Evolutionary conservation across 164 flowering plant genomes (phyloP), one percentile per base, ranked within the genome.

Genomic region (Vitis amurensis): DNA sequence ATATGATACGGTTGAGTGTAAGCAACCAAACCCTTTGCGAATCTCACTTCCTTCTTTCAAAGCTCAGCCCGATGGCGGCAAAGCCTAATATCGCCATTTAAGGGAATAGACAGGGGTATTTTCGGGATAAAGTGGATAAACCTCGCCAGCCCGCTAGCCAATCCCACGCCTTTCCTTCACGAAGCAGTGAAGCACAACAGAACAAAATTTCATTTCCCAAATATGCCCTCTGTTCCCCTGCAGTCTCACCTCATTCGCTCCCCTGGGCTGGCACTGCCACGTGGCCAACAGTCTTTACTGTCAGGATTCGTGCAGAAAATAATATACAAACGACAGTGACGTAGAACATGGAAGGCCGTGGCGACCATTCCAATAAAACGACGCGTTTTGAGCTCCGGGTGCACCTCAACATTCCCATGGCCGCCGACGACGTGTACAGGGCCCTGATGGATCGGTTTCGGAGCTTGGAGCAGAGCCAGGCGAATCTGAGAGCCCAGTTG

Each of bases 401-500:
- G 47, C 14, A 12, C 44, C 49, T 8, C 62, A 15, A 69, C 27
- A 23, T 23, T 23, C 27, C 27, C 27, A 23, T 66, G 72, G 74
- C 50, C 63, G 72, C 27, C 59, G 71, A 65, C 55, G 69, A 63
- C 29, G 49, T 71, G 17, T 76, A 79, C 77, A 37, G 66, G 48
- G 70, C 31, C 1, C 56, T 89, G 49, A 62, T 72, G 69, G 83
- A 71, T 63, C 80, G 90, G 71, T 85, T 83, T 52, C 74, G 64
- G 73, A 80, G 76, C 23, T 63, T 90, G 68, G 92, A 89, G 75
- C 78, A 70, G 75, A 83, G 87, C 73, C 88, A 92, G 49, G 70
- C 65, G 12, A 76, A 72, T 63, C 78, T 92, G 3, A 73, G 64
- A 47, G 81, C 84, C 71, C 82, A 86, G 81, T 64, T 88, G 13